Percentiles rank a stretch among this genome's conserved stretches.
Evolutionary conservation across 495 filamentous ascomycete species (phyloP).

Genomic region (Stereocaulon alpinum): DNA sequence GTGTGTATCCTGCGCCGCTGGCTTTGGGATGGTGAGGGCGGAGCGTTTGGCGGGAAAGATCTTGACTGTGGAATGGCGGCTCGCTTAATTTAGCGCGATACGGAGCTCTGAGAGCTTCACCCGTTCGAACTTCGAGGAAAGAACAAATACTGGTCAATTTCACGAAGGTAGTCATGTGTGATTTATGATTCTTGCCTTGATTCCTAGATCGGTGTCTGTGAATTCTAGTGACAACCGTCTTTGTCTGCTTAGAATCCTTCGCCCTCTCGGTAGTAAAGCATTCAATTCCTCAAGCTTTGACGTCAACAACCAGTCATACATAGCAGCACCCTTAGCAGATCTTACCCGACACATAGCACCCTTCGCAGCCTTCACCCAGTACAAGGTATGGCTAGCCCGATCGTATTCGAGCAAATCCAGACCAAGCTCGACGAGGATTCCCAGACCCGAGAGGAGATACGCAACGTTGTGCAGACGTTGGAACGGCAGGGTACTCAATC

Average conservation of each 20-base stretch:
- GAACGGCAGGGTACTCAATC: conserved; percentile 51
- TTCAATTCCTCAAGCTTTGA: too few species aligned
- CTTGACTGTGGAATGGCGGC: not conserved
- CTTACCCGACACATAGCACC: too few species aligned
- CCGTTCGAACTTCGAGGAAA: too few species aligned
- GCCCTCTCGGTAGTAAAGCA: too few species aligned
- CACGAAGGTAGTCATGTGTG: too few species aligned
- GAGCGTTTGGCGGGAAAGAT: conserved; percentile 18
- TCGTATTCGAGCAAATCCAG: conserved; percentile 82
- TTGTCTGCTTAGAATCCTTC: too few species aligned
- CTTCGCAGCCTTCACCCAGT: not conserved
- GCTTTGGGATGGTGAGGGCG: conserved; percentile 23
- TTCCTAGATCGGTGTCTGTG: too few species aligned
- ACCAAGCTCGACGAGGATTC: conserved; percentile 81
- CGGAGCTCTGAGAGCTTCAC: not conserved
- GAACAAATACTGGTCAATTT: too few species aligned
- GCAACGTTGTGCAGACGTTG: conserved; percentile 67
- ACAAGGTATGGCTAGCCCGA: conserved; percentile 54
- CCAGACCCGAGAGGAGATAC: conserved; percentile 66
- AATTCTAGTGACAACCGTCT: too few species aligned
- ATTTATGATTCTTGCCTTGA: too few species aligned
- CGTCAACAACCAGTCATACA: too few species aligned
- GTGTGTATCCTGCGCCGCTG: conserved; percentile 48
- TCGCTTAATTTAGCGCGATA: conserved; percentile 1
- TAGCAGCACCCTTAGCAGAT: too few species aligned